These are phyloP conservation scores for Gilbertella persicaria DNA, from an alignment of 371 early-diverging fungal genomes.

Conservation along the genomic window DNA sequence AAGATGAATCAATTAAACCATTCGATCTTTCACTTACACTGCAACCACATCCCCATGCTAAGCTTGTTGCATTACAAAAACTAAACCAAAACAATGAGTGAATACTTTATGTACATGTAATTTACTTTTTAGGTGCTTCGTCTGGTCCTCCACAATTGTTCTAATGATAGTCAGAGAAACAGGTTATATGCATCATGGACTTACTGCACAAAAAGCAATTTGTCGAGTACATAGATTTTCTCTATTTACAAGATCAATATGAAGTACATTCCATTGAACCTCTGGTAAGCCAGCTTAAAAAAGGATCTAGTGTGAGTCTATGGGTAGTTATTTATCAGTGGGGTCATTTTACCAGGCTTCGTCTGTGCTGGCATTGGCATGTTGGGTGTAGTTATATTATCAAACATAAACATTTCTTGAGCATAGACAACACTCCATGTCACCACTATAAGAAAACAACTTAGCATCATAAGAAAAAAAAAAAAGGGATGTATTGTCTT, in stretches of 20 bases:
- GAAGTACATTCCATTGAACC: constrained; percentile 30
- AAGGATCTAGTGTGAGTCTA: too few relatives aligned
- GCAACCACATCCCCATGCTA: constrained; percentile 48
- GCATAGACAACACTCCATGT: too few relatives aligned
- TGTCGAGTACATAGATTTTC: constrained; percentile 34
- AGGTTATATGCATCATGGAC: not conserved
- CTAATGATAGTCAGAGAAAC: constrained; percentile 7
- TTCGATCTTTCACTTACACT: constrained; percentile 22
- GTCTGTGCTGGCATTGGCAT: too few relatives aligned
- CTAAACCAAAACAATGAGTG: constrained; percentile 3
- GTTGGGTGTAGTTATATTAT: too few relatives aligned
- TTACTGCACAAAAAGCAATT: constrained; percentile 35
- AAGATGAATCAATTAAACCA: not conserved
- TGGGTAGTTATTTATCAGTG: too few relatives aligned
- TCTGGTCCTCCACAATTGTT: constrained; percentile 36
- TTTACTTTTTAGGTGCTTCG: constrained; percentile 37
- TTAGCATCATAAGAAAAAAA: too few relatives aligned
- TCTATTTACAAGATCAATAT: constrained; percentile 25
- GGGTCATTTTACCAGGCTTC: too few relatives aligned
- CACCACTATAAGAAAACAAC: too few relatives aligned
- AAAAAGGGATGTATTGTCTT: too few relatives aligned
- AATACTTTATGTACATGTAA: not conserved
- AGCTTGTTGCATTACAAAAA: constrained; percentile 35
- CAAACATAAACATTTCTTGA: too few relatives aligned
- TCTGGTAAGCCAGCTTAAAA: constrained; percentile 27